phyloP scores from a whole-genome alignment of 2,329 filamentous ascomycete genomes.

The Eurotiales sp. region DNA sequence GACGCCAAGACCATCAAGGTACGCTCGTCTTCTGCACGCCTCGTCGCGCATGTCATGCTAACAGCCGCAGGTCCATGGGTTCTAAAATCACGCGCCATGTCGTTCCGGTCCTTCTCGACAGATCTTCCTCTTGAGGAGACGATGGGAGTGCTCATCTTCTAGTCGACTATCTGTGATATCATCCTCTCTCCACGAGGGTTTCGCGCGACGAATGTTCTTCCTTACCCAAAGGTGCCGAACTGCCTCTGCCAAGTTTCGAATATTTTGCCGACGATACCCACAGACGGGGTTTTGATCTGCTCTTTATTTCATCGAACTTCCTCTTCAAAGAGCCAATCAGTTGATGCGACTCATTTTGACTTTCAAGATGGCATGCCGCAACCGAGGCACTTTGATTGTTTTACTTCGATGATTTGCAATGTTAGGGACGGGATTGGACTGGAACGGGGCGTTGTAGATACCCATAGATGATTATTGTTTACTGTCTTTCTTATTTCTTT shows the following conservation, averaged over 20 bases:
- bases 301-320: conserved; percentile 5
- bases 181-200: conserved; percentile 3
- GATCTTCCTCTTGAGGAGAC: conserved; percentile 23
- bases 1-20: conserved; percentile 98
- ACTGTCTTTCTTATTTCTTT: background rate
- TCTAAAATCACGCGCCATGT: conserved; percentile 44
- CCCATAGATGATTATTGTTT: conserved; percentile 9
- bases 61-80: conserved; percentile 46
- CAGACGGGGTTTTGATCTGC: conserved; percentile 3
- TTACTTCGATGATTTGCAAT: conserved; percentile 7
- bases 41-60: conserved; percentile 1
- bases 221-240: background rate
- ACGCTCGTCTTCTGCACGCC: conserved; percentile 15
- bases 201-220: conserved; percentile 7
- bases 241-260: conserved; percentile 3
- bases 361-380: background rate
- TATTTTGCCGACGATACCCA: background rate
- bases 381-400: background rate
- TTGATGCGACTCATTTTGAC: background rate
- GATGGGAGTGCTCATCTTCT: conserved; percentile 6
- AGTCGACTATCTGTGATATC: conserved; percentile 5
- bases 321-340: background rate
- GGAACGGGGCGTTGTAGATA: conserved; percentile 13
- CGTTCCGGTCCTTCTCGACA: conserved; percentile 43
- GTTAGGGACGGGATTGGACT: conserved; percentile 4